Evolutionary conservation across 1,284 basidiomycete genomes (phyloP).

Genomic region (Pholiota adiposa): DNA sequence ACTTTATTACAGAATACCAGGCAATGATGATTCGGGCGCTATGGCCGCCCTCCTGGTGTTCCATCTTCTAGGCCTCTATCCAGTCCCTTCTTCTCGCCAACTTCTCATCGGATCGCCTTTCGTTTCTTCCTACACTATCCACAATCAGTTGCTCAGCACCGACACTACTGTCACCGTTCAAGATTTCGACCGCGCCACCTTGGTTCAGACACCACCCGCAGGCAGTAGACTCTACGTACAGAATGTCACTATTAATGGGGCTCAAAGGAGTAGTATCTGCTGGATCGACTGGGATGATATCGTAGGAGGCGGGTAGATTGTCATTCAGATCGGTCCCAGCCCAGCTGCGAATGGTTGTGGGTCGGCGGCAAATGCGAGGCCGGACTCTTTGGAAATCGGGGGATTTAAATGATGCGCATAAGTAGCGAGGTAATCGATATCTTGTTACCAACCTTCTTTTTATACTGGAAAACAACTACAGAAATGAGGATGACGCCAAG

Average conservation of each 20-base stretch:
- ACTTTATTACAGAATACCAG: constrained; percentile 41
- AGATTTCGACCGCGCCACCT: constrained; percentile 41
- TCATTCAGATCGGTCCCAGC: constrained; percentile 45
- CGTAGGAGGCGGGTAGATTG: constrained; percentile 44
- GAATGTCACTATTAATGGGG: constrained; percentile 46
- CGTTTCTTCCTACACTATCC: constrained; percentile 47
- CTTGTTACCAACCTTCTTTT: too few relatives aligned
- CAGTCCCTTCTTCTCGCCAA: constrained; percentile 50
- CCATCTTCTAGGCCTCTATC: constrained; percentile 59
- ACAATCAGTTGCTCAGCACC: constrained; percentile 42
- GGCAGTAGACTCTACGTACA: constrained; percentile 47
- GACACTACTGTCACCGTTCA: constrained; percentile 42
- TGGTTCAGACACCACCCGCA: constrained; percentile 37
- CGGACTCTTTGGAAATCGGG: constrained; percentile 45
- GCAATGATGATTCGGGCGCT: constrained; percentile 57
- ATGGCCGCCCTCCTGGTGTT: constrained; percentile 59
- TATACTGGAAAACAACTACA: too few relatives aligned
- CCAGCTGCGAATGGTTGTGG: constrained; percentile 45
- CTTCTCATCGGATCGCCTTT: constrained; percentile 51
- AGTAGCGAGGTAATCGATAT: too few relatives aligned
- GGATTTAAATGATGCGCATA: constrained; percentile 33
- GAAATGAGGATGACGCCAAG: too few relatives aligned
- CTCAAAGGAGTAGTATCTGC: constrained; percentile 39
- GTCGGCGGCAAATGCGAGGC: constrained; percentile 31
- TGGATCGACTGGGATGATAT: constrained; percentile 48